phyloP scores from a whole-genome alignment of 2,329 filamentous ascomycete species.

The Amauroascus niger region DNA sequence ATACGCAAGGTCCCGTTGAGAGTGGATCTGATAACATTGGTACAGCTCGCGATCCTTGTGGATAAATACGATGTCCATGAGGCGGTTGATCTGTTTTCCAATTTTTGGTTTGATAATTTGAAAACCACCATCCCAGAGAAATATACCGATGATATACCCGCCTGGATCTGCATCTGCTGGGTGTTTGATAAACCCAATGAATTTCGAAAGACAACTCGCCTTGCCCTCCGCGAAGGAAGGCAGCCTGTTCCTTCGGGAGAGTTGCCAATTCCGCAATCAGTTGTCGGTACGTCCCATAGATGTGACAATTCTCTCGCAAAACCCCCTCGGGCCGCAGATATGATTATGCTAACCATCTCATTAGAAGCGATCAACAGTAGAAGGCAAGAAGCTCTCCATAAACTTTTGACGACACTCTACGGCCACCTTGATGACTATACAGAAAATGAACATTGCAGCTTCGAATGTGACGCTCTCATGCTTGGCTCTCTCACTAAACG shows the following conservation, averaged over 20 bases:
- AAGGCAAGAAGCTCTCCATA: constrained; percentile 13
- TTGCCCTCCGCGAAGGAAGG: constrained; percentile 15
- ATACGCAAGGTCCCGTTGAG: constrained; percentile 21
- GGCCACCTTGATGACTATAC: constrained; percentile 16
- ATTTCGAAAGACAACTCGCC: constrained; percentile 15
- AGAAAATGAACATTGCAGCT: constrained; percentile 18
- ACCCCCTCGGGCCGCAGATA: neutral
- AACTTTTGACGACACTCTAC: constrained; percentile 14
- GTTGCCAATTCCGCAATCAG: constrained; percentile 15
- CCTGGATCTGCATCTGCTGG: constrained; percentile 18
- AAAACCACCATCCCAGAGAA: constrained; percentile 14
- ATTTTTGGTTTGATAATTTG: constrained; percentile 17
- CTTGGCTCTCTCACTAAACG: constrained; percentile 17
- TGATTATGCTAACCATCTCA: neutral
- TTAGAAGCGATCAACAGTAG: constrained; percentile 16
- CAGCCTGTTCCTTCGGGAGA: constrained; percentile 11
- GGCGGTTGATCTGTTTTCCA: constrained; percentile 15
- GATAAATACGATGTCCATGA: constrained; percentile 19
- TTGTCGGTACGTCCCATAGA: constrained; percentile 17
- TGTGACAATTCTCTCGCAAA: neutral
- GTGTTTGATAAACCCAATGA: constrained; percentile 15
- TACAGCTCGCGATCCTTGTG: constrained; percentile 17
- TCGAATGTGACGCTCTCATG: constrained; percentile 19
- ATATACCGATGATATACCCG: constrained; percentile 16
- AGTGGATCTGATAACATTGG: constrained; percentile 15